phyloP scores from a whole-genome alignment of 2,329 filamentous ascomycete species.

The Fusarium sacchari region DNA sequence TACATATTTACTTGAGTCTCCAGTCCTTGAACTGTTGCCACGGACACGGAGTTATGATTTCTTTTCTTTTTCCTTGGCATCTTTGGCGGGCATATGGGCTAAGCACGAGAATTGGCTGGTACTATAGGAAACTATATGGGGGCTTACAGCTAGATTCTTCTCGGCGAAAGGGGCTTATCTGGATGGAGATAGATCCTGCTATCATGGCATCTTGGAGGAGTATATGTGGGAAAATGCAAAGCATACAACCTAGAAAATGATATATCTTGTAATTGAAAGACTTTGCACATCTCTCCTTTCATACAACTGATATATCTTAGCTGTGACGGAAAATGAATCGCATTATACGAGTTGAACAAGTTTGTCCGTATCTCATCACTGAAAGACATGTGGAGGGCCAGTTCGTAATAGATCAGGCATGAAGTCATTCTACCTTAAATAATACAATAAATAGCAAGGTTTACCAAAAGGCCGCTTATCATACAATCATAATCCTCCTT shows the following conservation, averaged over 20 bases:
- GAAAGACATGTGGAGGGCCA: neutral
- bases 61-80: slow-evolving; percentile 9
- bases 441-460: slow-evolving; percentile 20
- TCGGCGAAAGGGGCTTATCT: slow-evolving; percentile 5
- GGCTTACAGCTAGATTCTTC: neutral
- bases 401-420: neutral
- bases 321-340: neutral
- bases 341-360: neutral
- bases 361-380: neutral
- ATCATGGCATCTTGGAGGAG: slow-evolving; percentile 8
- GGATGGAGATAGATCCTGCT: neutral
- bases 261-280: neutral
- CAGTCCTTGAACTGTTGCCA: neutral
- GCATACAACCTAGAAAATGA: slow-evolving; percentile 11
- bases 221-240: slow-evolving; percentile 5
- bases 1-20: neutral
- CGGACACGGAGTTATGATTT: slow-evolving; percentile 13
- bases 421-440: neutral
- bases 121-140: neutral
- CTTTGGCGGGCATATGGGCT: slow-evolving; percentile 5
- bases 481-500: slow-evolving; percentile 14
- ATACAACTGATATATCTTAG: neutral
- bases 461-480: neutral
- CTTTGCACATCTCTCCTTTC: neutral
- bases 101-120: neutral